A percentile compares a stretch with the other conserved stretches of the same genome.
These are phyloP conservation scores for Rosa chinensis DNA, from an alignment of 306 rosid genomes.

Conservation along the genomic window DNA sequence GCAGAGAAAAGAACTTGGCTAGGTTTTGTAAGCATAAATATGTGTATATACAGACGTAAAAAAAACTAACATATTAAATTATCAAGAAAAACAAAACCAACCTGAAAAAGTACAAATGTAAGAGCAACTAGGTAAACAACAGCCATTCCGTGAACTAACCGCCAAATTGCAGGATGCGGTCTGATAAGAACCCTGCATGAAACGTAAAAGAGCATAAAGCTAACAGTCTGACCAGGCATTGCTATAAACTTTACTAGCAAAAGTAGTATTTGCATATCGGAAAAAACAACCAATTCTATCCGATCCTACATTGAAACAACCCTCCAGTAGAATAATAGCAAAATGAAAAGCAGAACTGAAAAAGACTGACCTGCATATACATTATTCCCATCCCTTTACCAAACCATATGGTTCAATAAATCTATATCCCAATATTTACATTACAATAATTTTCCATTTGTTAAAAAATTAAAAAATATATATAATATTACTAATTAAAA, in stretches of 20 bases:
- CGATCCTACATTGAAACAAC: neutral
- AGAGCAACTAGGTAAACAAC: slow-evolving; percentile 92
- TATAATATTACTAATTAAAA: neutral
- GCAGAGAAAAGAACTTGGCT: neutral
- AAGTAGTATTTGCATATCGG: neutral
- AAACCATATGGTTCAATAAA: no score
- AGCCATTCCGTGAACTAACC: slow-evolving; percentile 98
- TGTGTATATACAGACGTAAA: neutral
- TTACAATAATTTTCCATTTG: neutral
- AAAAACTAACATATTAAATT: neutral
- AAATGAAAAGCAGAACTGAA: neutral
- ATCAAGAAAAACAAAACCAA: slow-evolving; percentile 26
- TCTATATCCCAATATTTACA: neutral
- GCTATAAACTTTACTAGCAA: neutral
- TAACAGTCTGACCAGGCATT: slow-evolving; percentile 19
- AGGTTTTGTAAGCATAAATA: neutral
- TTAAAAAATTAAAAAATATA: neutral
- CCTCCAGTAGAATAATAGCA: neutral
- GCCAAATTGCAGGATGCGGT: slow-evolving; percentile 99
- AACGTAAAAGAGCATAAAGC: slow-evolving; percentile 20
- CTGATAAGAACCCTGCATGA: slow-evolving; percentile 85
- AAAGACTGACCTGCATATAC: neutral
- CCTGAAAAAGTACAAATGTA: slow-evolving; percentile 99
- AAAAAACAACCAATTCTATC: neutral
- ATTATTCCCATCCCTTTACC: neutral